Conservation (phyloP, 2,329 filamentous ascomycete genomes). For the Aspergillus thermomutatus region DNA sequence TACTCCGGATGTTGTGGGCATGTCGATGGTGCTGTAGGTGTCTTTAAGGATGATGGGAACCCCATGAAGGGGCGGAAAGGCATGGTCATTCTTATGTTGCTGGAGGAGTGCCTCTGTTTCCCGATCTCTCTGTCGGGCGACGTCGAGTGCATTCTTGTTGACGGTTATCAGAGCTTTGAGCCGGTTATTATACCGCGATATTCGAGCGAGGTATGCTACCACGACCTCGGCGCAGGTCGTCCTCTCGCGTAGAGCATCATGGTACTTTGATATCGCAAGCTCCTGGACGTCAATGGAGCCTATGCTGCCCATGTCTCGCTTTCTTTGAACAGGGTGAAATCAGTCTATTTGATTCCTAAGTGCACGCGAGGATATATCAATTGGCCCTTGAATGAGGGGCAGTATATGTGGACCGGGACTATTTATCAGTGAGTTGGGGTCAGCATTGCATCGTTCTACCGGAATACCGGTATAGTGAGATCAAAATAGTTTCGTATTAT, state of each 20-base stretch:
- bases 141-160: constrained; percentile 46
- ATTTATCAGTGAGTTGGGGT: not conserved
- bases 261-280: constrained; percentile 57
- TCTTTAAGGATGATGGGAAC: constrained; percentile 63
- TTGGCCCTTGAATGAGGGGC: not conserved
- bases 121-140: constrained; percentile 51
- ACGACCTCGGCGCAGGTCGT: constrained; percentile 56
- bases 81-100: not conserved
- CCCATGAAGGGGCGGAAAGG: constrained; percentile 49
- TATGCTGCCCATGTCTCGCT: not conserved
- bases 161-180: constrained; percentile 58
- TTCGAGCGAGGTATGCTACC: constrained; percentile 54
- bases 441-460: not conserved
- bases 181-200: constrained; percentile 54
- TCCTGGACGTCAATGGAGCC: constrained; percentile 41
- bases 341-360: not conserved
- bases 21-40: constrained; percentile 56
- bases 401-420: not conserved
- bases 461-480: no score
- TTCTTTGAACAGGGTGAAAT: not conserved
- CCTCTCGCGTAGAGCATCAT: constrained; percentile 52
- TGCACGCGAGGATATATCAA: not conserved
- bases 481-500: no score
- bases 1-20: constrained; percentile 58
- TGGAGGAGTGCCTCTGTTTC: constrained; percentile 9